These are phyloP conservation scores for Persicaria tinctoria DNA, from an alignment of 148 eudicot species.

Conservation along the genomic window DNA sequence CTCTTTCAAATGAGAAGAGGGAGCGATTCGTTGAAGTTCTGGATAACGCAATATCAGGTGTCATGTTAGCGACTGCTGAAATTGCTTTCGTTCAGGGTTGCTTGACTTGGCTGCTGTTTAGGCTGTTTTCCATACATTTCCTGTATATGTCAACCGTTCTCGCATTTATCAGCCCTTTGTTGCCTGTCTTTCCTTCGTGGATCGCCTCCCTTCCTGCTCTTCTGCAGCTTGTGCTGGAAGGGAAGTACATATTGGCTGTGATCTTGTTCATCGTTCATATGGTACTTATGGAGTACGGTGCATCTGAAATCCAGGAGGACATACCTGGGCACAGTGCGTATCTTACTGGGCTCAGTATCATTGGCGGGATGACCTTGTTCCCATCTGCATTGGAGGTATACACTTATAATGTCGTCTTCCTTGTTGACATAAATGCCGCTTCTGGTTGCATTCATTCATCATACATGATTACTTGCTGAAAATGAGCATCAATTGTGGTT, in stretches of 20 bases:
- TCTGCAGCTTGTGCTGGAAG: slow-evolving; percentile 71
- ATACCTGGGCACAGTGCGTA: slow-evolving; percentile 74
- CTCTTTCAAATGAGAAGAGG: slow-evolving; percentile 56
- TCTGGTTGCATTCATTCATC: not conserved
- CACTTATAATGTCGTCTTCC: not conserved
- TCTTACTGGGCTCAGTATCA: slow-evolving; percentile 87
- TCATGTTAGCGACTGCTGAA: slow-evolving; percentile 72
- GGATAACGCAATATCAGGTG: slow-evolving; percentile 78
- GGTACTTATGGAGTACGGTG: slow-evolving; percentile 69
- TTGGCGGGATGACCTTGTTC: slow-evolving; percentile 94
- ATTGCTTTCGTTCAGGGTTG: slow-evolving; percentile 86
- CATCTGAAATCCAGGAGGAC: slow-evolving; percentile 66
- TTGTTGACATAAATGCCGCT: not conserved
- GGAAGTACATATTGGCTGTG: slow-evolving; percentile 51
- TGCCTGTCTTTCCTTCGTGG: slow-evolving; percentile 74
- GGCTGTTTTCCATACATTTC: slow-evolving; percentile 76
- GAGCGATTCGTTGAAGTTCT: slow-evolving; percentile 81
- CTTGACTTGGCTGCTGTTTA: slow-evolving; percentile 88
- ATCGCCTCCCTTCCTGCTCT: slow-evolving; percentile 74
- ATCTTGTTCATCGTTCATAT: slow-evolving; percentile 56
- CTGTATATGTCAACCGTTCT: slow-evolving; percentile 80
- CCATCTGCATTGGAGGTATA: slow-evolving; percentile 69
- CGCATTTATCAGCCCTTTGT: slow-evolving; percentile 66
- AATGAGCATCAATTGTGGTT: not conserved
- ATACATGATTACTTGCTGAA: not conserved